phyloP scores from a whole-genome alignment of 2,329 filamentous ascomycete genomes.

The Ascochyta viciae-villosae region DNA sequence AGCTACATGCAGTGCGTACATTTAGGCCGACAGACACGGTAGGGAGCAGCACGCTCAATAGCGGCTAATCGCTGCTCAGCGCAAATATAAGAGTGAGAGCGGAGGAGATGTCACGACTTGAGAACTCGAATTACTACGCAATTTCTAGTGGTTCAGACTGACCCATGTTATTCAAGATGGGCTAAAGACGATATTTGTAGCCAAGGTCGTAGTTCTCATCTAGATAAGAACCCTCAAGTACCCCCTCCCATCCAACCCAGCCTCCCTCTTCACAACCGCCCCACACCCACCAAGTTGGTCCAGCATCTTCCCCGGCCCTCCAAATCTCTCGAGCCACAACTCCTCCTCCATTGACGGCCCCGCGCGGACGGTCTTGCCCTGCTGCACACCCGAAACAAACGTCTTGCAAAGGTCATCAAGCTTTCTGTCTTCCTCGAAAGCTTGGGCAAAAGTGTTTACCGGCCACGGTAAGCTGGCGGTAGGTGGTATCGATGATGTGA shows the following conservation, averaged over 20 bases:
- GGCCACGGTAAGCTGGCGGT: not conserved
- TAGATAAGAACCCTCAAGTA: constrained; percentile 10
- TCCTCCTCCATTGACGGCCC: not conserved
- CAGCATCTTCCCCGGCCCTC: constrained; percentile 1
- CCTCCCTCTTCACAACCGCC: constrained; percentile 1
- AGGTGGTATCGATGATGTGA: not conserved
- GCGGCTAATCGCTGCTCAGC: no score
- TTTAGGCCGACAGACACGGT: no score
- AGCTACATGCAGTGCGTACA: no score
- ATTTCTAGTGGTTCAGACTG: not conserved
- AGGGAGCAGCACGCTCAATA: no score
- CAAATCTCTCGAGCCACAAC: constrained; percentile 12
- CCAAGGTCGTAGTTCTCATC: not conserved
- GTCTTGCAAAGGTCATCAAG: not conserved
- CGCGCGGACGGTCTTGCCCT: not conserved
- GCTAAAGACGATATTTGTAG: not conserved
- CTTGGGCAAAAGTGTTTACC: not conserved
- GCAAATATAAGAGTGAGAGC: no score
- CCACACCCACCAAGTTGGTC: not conserved
- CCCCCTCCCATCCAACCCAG: constrained; percentile 2
- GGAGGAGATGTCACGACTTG: no score
- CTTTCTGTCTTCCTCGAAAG: not conserved
- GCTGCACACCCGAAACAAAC: not conserved
- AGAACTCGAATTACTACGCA: not conserved
- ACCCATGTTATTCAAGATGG: not conserved